Percentiles rank a stretch among this genome's conserved stretches.
Evolutionary conservation across 371 early-diverging fungal species (phyloP).

Genomic region (Dichotomocladium elegans): DNA sequence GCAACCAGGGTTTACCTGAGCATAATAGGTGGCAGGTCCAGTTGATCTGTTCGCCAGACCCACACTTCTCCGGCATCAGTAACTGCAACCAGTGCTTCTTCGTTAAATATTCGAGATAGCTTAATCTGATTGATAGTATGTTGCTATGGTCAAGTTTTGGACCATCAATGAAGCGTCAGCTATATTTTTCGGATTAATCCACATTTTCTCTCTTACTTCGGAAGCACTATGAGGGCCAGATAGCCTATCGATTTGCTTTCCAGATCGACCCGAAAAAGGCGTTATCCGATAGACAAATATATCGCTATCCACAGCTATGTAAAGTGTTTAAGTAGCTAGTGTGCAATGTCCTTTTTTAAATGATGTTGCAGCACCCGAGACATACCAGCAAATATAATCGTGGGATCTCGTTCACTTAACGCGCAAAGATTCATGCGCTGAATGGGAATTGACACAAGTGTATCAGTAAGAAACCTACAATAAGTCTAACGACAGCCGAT

Average conservation of each 20-base stretch:
- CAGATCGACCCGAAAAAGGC: not conserved
- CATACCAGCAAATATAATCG: constrained; percentile 38
- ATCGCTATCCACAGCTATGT: not conserved
- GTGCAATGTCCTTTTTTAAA: not conserved
- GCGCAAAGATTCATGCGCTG: constrained; percentile 48
- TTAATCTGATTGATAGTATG: constrained; percentile 58
- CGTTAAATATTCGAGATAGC: constrained; percentile 32
- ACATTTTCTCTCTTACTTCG: not conserved
- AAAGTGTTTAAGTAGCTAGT: not conserved
- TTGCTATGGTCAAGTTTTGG: not conserved
- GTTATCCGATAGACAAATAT: not conserved
- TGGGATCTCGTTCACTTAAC: constrained; percentile 30
- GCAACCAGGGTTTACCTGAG: constrained; percentile 18
- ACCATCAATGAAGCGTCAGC: not conserved
- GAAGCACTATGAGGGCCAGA: not conserved
- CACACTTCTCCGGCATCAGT: constrained; percentile 49
- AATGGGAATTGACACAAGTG: too few species aligned
- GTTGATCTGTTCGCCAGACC: constrained; percentile 47
- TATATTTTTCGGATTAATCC: not conserved
- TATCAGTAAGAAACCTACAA: not conserved
- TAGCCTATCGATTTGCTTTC: not conserved
- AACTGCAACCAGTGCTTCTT: constrained; percentile 50
- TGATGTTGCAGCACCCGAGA: not conserved
- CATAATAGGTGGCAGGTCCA: constrained; percentile 39
- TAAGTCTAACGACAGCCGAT: not conserved